These are phyloP conservation scores for Torrubiella hemipterigena DNA, from an alignment of 2,329 filamentous ascomycete genomes.

Conservation along the genomic window DNA sequence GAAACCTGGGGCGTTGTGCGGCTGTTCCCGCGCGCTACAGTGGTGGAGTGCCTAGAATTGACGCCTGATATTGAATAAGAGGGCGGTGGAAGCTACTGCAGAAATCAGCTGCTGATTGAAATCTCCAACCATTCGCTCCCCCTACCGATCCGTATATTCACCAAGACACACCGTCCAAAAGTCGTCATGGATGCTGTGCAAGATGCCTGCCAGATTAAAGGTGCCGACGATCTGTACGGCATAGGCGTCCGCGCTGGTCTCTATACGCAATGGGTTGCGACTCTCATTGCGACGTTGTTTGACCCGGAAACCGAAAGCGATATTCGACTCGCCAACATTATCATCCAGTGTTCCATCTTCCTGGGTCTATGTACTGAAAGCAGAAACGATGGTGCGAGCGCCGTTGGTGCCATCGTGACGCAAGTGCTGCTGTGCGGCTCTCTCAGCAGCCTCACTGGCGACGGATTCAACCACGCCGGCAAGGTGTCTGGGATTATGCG, in stretches of 20 bases:
- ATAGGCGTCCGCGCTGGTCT: slow-evolving; percentile 14
- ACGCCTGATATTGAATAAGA: too few species aligned
- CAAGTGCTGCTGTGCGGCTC: slow-evolving; percentile 14
- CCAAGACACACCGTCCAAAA: too few species aligned
- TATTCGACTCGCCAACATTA: slow-evolving; percentile 16
- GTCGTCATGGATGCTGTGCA: background rate
- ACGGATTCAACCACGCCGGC: slow-evolving; percentile 11
- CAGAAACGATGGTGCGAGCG: slow-evolving; percentile 6
- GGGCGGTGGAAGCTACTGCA: too few species aligned
- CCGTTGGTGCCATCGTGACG: slow-evolving; percentile 12
- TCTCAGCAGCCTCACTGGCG: slow-evolving; percentile 13
- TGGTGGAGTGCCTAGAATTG: too few species aligned
- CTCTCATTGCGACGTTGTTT: slow-evolving; percentile 12
- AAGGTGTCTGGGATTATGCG: slow-evolving; percentile 11
- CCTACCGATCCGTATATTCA: too few species aligned
- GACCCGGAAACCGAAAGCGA: slow-evolving; percentile 10
- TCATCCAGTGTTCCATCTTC: slow-evolving; percentile 15
- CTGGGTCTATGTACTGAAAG: slow-evolving; percentile 15
- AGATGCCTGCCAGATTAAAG: slow-evolving; percentile 5
- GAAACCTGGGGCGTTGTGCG: too few species aligned
- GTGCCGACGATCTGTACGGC: slow-evolving; percentile 16
- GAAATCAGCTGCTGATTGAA: too few species aligned
- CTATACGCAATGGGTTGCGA: slow-evolving; percentile 14
- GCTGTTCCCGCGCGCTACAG: too few species aligned
- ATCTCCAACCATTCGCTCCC: too few species aligned